Evolutionary conservation across 345 rosid genomes (phyloP), one percentile per base, ranked within the genome.

Genomic region (Carallia brachiata): DNA sequence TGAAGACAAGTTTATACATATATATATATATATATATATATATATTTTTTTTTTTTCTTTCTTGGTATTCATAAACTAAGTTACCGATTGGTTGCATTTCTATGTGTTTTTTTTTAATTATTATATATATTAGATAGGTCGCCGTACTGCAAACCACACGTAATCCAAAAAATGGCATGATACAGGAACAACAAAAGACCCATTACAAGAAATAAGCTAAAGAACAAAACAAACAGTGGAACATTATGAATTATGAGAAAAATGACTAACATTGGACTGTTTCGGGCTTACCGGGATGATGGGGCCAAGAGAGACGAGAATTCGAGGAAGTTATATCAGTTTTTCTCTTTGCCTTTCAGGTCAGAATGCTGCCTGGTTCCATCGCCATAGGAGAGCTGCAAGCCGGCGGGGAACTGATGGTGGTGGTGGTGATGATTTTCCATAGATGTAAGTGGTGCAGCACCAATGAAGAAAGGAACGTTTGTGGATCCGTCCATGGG

Each of bases 301-400:
- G 84, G 73, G 70, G 28, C 30, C 62, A 30, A 76, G 69, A 66
- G 70, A 59, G 68, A 61, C 34, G 23, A 59, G 52, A 3, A 55
- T 44, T 44, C 50, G 16, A 44, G 17, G 60, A 32, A 13, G 28
- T 56, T 23, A 8, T 56, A 9, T 56, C 31, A 90, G 88, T 82
- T 90, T 83, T 86, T 90, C 72, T 84, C 88, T 86, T 94, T 94
- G 66, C 89, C 97, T 81, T 91, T 91, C 48, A 86, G 89, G 80
- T 89, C 86, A 37, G 92, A 84, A 62, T 82, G 88, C 75, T 82
- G 88, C 75, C 88, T 83, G 75, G 74, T 84, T 74, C 89, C 90
- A 66, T 91, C 89, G 40, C 91, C 89, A 70, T 91, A 85, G 88
- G 78, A 85, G 79, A 91, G 92, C 79, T 93, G 94, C 77, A 89